These are phyloP conservation scores for Anthracocystis walkeri DNA, from an alignment of 1,284 basidiomycete genomes.

Conservation along the genomic window DNA sequence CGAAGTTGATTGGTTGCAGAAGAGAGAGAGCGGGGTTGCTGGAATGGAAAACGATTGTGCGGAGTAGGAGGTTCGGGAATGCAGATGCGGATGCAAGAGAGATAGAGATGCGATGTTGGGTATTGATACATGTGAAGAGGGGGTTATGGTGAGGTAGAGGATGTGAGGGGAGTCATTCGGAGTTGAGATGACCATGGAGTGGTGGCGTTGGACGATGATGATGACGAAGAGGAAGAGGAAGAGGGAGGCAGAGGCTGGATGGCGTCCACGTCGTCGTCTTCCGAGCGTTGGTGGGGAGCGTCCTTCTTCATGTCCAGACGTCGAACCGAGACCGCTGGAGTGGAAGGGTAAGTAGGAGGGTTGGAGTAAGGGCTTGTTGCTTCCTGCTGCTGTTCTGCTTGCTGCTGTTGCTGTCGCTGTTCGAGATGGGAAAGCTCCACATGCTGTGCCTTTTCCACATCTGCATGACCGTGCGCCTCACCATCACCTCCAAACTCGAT, in stretches of 20 bases:
- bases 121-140: background rate
- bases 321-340: conserved; percentile 15
- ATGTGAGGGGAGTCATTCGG: background rate
- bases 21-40: too few relatives aligned
- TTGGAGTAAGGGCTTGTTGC: conserved; percentile 8
- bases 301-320: conserved; percentile 2
- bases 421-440: background rate
- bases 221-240: background rate
- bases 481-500: background rate
- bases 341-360: conserved; percentile 28
- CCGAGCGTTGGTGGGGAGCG: background rate
- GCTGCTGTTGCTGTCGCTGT: background rate
- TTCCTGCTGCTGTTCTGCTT: background rate
- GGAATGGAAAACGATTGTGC: too few relatives aligned
- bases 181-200: conserved; percentile 4
- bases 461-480: background rate
- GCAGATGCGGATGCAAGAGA: background rate
- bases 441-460: background rate
- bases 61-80: too few relatives aligned
- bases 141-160: background rate
- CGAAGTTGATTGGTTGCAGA: too few relatives aligned
- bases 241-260: background rate
- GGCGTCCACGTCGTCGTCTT: conserved; percentile 3
- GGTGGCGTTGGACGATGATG: background rate
- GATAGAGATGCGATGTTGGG: background rate